Percentiles rank a stretch among this genome's conserved stretches.
These are phyloP conservation scores for Thelephora terrestris DNA, from an alignment of 1,284 basidiomycete genomes.

Conservation along the genomic window DNA sequence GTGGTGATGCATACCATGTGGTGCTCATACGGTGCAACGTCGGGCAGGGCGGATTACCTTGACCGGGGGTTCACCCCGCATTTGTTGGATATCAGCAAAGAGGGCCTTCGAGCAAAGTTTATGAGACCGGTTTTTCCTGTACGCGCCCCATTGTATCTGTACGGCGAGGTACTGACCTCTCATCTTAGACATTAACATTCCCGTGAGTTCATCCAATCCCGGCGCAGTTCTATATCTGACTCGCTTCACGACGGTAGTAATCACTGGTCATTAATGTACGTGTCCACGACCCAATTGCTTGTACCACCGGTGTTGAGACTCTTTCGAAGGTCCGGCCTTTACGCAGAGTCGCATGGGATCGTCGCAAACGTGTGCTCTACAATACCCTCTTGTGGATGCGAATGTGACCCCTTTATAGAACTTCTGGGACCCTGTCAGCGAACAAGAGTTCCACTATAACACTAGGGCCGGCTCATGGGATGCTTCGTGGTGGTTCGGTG, in stretches of 20 bases:
- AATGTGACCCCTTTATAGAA: slow-evolving; percentile 36
- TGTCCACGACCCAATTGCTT: neutral
- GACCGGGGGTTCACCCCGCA: slow-evolving; percentile 76
- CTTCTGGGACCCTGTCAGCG: slow-evolving; percentile 69
- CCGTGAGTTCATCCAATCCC: slow-evolving; percentile 45
- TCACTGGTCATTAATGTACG: slow-evolving; percentile 77
- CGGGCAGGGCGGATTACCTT: slow-evolving; percentile 70
- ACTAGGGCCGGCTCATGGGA: slow-evolving; percentile 51
- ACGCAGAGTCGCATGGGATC: slow-evolving; percentile 84
- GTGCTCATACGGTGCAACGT: neutral
- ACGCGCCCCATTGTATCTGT: slow-evolving; percentile 17
- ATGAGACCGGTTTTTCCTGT: slow-evolving; percentile 85
- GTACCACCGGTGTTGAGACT: neutral
- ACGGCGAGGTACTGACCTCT: neutral
- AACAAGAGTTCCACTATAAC: slow-evolving; percentile 64
- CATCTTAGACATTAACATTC: slow-evolving; percentile 71
- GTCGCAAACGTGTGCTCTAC: slow-evolving; percentile 65
- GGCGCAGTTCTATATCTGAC: neutral
- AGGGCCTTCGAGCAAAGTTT: slow-evolving; percentile 72
- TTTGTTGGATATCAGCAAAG: slow-evolving; percentile 64
- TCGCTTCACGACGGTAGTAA: slow-evolving; percentile 37
- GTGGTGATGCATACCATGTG: neutral
- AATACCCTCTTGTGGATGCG: slow-evolving; percentile 1
- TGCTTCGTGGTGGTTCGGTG: slow-evolving; percentile 77
- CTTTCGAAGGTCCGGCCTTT: slow-evolving; percentile 64